Evolutionary conservation across 2,329 filamentous ascomycete genomes (phyloP).

Genomic region (Colletotrichum somersetense): DNA sequence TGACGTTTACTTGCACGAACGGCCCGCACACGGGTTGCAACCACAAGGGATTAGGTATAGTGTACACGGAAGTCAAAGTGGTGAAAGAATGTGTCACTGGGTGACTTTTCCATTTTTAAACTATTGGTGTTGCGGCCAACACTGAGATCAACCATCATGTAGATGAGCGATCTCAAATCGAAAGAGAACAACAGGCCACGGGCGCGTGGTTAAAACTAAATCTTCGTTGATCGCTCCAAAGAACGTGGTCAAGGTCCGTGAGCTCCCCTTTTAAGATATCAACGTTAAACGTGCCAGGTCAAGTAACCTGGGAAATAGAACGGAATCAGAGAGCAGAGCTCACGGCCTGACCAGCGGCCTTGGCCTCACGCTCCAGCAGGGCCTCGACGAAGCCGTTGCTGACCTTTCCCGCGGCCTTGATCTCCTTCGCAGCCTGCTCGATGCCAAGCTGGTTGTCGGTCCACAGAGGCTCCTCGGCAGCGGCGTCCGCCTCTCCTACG

Average conservation of each 20-base stretch:
- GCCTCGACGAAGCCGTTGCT: conserved; percentile 66
- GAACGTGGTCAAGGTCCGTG: conserved; percentile 46
- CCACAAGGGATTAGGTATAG: background rate
- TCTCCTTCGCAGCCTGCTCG: conserved; percentile 72
- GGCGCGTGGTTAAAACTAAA: conserved; percentile 20
- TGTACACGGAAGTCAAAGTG: background rate
- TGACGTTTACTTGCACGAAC: background rate
- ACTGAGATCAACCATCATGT: conserved; percentile 29
- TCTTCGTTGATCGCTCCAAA: conserved; percentile 48
- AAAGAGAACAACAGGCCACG: conserved; percentile 34
- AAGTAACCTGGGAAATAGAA: conserved; percentile 16
- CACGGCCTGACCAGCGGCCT: conserved; percentile 48
- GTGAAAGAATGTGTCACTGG: conserved; percentile 24
- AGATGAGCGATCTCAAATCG: conserved; percentile 32
- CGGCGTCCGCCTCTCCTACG: conserved; percentile 79
- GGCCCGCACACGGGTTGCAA: background rate
- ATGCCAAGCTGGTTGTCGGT: conserved; percentile 89
- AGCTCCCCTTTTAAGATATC: conserved; percentile 37
- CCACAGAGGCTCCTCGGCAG: conserved; percentile 83
- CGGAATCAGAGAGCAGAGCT: conserved; percentile 46
- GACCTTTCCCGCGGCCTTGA: conserved; percentile 61
- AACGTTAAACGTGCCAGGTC: conserved; percentile 25
- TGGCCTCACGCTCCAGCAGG: conserved; percentile 68
- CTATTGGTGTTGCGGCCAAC: conserved; percentile 39
- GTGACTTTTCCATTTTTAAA: conserved; percentile 34